Conservation (phyloP, 148 eudicot species). For the Selenicereus undatus region DNA sequence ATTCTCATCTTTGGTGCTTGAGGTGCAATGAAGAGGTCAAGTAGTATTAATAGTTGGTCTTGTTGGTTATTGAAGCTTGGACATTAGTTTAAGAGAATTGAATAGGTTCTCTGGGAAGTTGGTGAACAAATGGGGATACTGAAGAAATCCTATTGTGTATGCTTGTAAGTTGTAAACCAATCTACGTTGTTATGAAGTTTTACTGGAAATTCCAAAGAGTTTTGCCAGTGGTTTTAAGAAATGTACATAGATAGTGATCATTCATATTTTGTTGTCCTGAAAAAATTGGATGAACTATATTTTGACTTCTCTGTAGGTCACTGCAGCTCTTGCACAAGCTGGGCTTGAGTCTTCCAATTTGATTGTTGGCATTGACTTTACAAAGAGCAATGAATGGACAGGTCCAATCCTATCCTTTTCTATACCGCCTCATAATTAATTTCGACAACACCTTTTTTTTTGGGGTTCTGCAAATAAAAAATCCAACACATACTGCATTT, state of each 20-base stretch:
- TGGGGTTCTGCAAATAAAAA: background rate
- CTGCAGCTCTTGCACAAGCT: slow-evolving; percentile 81
- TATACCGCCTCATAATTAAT: background rate
- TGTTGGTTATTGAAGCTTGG: background rate
- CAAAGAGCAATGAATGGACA: slow-evolving; percentile 99
- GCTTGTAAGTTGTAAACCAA: background rate
- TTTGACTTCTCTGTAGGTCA: slow-evolving; percentile 54
- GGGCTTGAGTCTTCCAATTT: slow-evolving; percentile 98
- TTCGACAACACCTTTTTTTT: slow-evolving; percentile 8
- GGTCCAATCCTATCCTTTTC: slow-evolving; percentile 40
- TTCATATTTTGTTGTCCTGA: background rate
- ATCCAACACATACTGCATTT: slow-evolving; percentile 5
- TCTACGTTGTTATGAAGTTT: background rate
- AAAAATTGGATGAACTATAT: background rate
- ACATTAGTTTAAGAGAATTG: background rate
- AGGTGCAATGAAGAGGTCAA: background rate
- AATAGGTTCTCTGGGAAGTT: background rate
- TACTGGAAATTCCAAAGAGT: background rate
- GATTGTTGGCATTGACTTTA: slow-evolving; percentile 94
- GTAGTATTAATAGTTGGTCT: background rate
- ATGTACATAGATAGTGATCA: background rate
- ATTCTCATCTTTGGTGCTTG: background rate
- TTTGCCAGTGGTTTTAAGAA: background rate
- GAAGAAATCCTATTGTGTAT: background rate
- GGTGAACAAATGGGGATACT: background rate